These are phyloP conservation scores for Rhododendron ovatum DNA, from an alignment of 148 eudicot genomes.

Conservation along the genomic window DNA sequence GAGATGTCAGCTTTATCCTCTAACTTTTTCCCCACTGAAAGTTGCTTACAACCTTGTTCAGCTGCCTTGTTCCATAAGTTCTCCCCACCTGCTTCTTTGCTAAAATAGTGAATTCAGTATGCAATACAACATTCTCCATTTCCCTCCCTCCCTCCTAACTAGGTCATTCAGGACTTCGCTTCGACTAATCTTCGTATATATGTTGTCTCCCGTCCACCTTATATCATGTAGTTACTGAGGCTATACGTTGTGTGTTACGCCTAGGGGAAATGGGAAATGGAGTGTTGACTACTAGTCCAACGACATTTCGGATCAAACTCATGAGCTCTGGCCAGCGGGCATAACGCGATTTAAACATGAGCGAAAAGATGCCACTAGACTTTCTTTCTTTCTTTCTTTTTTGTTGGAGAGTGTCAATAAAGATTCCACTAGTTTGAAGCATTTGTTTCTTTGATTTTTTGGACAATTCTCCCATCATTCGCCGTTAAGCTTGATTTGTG, in stretches of 20 bases:
- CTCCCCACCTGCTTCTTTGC: neutral
- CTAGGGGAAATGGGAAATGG: neutral
- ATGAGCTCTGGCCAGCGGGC: neutral
- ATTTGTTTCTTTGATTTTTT: neutral
- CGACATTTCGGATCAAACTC: neutral
- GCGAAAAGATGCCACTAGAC: neutral
- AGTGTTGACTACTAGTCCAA: neutral
- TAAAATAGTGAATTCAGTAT: neutral
- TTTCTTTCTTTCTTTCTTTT: too few relatives aligned
- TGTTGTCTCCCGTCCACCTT: neutral
- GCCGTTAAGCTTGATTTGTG: neutral
- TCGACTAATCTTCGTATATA: neutral
- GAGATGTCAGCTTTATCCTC: neutral
- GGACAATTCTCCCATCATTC: neutral
- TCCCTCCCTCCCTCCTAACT: too few relatives aligned
- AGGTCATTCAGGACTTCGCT: neutral
- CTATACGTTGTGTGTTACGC: neutral
- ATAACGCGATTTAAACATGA: neutral
- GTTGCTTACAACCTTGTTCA: neutral
- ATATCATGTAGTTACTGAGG: neutral
- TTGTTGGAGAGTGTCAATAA: neutral
- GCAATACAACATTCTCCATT: neutral
- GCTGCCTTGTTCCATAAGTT: slow-evolving; percentile 2
- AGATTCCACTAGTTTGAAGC: neutral
- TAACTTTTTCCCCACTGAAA: neutral